A percentile compares a stretch with the other conserved stretches of the same genome.
These are phyloP conservation scores for Erigeron canadensis DNA, from an alignment of 129 eudicot species.

Conservation along the genomic window DNA sequence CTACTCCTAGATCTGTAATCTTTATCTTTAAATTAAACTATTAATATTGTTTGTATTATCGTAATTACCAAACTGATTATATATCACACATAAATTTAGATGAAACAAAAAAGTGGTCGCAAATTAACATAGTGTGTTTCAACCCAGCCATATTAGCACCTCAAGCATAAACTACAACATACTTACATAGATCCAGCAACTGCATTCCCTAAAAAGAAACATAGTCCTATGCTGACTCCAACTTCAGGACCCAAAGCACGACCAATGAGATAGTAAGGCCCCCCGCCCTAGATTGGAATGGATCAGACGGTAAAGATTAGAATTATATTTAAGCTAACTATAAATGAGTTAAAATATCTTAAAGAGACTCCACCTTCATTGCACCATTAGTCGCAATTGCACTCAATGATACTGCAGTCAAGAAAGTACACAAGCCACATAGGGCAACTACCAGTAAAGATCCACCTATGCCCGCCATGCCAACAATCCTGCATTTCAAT, in stretches of 20 bases:
- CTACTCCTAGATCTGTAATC: too few species aligned
- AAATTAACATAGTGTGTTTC: not conserved
- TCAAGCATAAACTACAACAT: not conserved
- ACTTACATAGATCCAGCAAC: conserved; percentile 99
- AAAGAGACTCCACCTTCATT: conserved; percentile 67
- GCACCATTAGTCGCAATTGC: conserved; percentile 99
- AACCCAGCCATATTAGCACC: not conserved
- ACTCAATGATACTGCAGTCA: conserved; percentile 89
- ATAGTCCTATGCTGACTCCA: conserved; percentile 99
- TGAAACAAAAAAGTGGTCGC: not conserved
- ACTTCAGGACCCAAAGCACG: conserved; percentile 99
- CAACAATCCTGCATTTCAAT: conserved; percentile 84
- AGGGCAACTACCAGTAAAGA: conserved; percentile 77
- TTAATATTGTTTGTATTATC: not conserved
- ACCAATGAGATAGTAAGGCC: conserved; percentile 99
- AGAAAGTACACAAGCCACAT: conserved; percentile 92
- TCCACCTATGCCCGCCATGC: conserved; percentile 96
- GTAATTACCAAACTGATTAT: not conserved
- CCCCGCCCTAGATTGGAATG: conserved; percentile 71
- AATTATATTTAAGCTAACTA: conserved; percentile 7
- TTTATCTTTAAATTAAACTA: too few species aligned
- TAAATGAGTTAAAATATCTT: conserved; percentile 8
- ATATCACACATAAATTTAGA: not conserved
- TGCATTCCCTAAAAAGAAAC: conserved; percentile 97
- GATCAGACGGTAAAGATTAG: conserved; percentile 23